These are phyloP conservation scores for Xylaria sp. DNA, from an alignment of 2,329 filamentous ascomycete species.

Conservation along the genomic window DNA sequence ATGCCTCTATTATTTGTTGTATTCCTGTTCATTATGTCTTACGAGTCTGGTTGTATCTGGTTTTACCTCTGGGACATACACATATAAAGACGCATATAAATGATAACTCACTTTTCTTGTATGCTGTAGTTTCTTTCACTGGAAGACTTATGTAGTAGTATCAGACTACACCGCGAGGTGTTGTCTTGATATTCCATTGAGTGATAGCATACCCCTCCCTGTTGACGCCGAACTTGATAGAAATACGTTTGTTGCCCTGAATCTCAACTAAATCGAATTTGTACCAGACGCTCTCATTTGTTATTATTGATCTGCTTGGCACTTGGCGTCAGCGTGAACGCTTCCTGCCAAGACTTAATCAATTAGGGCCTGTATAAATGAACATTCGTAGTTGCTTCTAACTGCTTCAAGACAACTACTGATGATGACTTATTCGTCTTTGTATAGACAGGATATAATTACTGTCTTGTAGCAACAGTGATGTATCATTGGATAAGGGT, in stretches of 20 bases:
- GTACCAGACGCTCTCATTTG: neutral
- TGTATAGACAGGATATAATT: neutral
- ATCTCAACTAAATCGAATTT: neutral
- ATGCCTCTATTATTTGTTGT: too few relatives aligned
- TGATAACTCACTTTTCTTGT: too few relatives aligned
- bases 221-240: neutral
- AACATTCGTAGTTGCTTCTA: neutral
- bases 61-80: too few relatives aligned
- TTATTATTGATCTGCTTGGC: neutral
- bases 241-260: neutral
- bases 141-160: too few relatives aligned
- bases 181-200: neutral
- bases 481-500: neutral
- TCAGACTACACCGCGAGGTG: too few relatives aligned
- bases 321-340: neutral
- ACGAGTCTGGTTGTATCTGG: too few relatives aligned
- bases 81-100: too few relatives aligned
- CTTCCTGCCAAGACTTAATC: neutral
- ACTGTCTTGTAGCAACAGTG: neutral
- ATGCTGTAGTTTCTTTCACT: too few relatives aligned
- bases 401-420: neutral
- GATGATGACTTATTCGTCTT: neutral
- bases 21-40: too few relatives aligned
- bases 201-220: neutral
- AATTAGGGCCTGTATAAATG: neutral